Conservation (phyloP, 306 rosid genomes). For the Fagus sylvatica region DNA sequence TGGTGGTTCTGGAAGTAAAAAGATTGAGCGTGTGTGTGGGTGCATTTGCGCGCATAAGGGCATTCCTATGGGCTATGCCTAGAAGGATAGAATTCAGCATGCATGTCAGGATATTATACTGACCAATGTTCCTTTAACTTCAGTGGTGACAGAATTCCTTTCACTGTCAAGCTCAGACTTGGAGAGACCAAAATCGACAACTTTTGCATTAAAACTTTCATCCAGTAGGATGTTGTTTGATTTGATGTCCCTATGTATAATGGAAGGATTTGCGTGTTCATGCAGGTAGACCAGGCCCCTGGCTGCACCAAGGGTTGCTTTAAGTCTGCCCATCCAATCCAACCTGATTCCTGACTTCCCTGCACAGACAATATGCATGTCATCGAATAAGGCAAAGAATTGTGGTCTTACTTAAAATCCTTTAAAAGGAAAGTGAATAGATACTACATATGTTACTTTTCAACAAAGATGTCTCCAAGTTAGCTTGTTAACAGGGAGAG, state of each 20-base stretch:
- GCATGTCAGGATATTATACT: neutral
- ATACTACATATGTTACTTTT: too few species aligned
- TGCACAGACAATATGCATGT: neutral
- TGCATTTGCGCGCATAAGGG: too few species aligned
- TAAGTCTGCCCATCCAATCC: conserved; percentile 43
- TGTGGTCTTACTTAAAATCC: neutral
- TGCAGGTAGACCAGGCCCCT: conserved; percentile 76
- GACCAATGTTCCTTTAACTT: conserved; percentile 61
- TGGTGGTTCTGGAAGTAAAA: neutral
- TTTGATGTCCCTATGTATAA: conserved; percentile 78
- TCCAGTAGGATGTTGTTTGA: conserved; percentile 73
- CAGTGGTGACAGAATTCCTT: conserved; percentile 57
- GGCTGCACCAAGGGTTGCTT: conserved; percentile 59
- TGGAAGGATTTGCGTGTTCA: conserved; percentile 68
- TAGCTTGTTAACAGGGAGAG: neutral
- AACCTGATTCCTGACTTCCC: conserved; percentile 41
- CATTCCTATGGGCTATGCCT: too few species aligned
- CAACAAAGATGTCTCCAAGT: neutral
- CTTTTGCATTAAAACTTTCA: conserved; percentile 62
- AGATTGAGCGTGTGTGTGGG: too few species aligned
- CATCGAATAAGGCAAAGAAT: neutral
- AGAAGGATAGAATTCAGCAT: neutral
- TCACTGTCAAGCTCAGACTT: conserved; percentile 56
- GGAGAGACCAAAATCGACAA: conserved; percentile 80
- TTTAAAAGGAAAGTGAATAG: too few species aligned